phyloP scores from a whole-genome alignment of 495 filamentous ascomycete species.

The Annulohypoxylon nitens region DNA sequence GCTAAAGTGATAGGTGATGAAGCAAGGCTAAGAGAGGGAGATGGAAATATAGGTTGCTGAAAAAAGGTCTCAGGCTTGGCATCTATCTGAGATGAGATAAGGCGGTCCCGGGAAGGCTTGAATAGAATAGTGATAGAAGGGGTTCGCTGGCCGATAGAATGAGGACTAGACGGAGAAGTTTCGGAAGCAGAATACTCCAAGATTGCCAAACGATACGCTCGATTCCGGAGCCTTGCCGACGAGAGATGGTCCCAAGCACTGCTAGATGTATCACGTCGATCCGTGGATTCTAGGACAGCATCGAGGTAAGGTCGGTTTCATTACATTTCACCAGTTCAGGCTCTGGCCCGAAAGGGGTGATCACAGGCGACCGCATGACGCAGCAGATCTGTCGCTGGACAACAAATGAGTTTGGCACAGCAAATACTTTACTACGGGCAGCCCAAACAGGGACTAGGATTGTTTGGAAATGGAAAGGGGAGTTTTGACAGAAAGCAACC shows the following conservation, averaged over 20 bases:
- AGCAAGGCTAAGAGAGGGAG: slow-evolving; percentile 28
- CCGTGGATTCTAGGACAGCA: slow-evolving; percentile 51
- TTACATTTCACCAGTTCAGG: slow-evolving; percentile 53
- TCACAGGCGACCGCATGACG: slow-evolving; percentile 60
- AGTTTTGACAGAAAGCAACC: slow-evolving; percentile 60
- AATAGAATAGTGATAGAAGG: slow-evolving; percentile 36
- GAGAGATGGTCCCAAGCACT: slow-evolving; percentile 44
- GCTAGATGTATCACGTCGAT: slow-evolving; percentile 49
- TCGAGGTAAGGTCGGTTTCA: slow-evolving; percentile 60
- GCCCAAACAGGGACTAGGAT: slow-evolving; percentile 61
- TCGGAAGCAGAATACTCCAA: slow-evolving; percentile 40
- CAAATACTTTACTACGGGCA: slow-evolving; percentile 57
- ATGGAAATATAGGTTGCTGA: slow-evolving; percentile 20
- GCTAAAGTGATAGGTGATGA: slow-evolving; percentile 60
- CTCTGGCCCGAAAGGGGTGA: slow-evolving; percentile 57
- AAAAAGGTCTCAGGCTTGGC: slow-evolving; percentile 26
- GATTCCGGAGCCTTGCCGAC: slow-evolving; percentile 49
- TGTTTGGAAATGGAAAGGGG: slow-evolving; percentile 57
- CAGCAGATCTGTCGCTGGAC: slow-evolving; percentile 55
- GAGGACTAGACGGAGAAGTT: slow-evolving; percentile 33
- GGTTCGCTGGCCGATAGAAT: slow-evolving; percentile 32
- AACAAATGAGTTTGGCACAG: slow-evolving; percentile 65
- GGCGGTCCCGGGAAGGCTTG: slow-evolving; percentile 35
- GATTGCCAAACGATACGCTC: slow-evolving; percentile 42
- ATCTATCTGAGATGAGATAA: slow-evolving; percentile 28